Percentiles rank a stretch among this genome's conserved stretches.
Evolutionary conservation across 1,139 yeast species (phyloP).

Genomic region (Diutina mesorugosa): DNA sequence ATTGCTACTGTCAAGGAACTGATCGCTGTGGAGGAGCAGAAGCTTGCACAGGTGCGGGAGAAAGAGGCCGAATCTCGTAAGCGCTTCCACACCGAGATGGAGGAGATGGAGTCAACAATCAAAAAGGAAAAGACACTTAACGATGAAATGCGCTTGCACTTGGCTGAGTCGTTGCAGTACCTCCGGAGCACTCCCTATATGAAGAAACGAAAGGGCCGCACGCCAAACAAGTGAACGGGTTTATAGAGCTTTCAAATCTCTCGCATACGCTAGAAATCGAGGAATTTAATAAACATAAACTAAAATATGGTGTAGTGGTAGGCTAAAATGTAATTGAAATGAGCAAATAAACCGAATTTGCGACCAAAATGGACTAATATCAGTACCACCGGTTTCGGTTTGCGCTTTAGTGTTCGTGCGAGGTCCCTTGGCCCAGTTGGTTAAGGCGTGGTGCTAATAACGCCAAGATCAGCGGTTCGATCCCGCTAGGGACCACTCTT

Average conservation of each 20-base stretch:
- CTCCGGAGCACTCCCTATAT: conserved; percentile 29
- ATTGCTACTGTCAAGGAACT: conserved; percentile 18
- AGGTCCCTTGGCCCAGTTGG: conserved; percentile 85
- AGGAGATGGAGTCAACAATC: conserved; percentile 10
- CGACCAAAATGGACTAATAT: no score
- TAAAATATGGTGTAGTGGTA: no score
- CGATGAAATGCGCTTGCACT: conserved; percentile 15
- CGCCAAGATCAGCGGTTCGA: conserved; percentile 81
- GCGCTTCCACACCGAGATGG: conserved; percentile 12
- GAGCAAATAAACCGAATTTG: no score
- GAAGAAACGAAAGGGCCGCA: conserved; percentile 25
- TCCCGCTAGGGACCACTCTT: conserved; percentile 71
- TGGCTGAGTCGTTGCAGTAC: conserved; percentile 23
- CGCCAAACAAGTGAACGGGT: background rate
- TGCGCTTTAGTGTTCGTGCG: background rate
- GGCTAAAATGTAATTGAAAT: no score
- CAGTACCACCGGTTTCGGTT: no score
- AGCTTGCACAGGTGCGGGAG: conserved; percentile 14
- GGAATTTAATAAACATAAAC: no score
- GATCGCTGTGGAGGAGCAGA: conserved; percentile 17
- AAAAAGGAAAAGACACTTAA: conserved; percentile 12
- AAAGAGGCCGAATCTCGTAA: conserved; percentile 12
- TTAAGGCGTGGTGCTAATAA: conserved; percentile 86
- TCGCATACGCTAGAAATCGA: background rate
- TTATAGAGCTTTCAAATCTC: background rate